phyloP scores from a whole-genome alignment of 768 basidiomycete genomes.

The Agrocybe chaxingu region DNA sequence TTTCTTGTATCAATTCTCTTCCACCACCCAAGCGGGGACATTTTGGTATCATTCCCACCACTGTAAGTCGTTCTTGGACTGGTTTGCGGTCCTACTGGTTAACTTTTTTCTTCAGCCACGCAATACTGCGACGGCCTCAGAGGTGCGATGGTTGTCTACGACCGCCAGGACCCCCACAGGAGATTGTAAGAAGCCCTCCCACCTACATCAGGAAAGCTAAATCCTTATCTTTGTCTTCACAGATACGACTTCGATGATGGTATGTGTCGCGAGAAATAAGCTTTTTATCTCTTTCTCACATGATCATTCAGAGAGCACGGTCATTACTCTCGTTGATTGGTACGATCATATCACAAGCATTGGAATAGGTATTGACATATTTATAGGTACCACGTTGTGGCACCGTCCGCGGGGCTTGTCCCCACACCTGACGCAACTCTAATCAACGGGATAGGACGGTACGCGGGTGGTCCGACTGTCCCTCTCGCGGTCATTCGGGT shows the following conservation, averaged over 20 bases:
- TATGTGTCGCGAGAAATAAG: slow-evolving; percentile 35
- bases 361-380: neutral
- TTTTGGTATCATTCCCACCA: slow-evolving; percentile 46
- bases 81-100: no score
- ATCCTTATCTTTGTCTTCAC: slow-evolving; percentile 15
- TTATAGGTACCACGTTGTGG: slow-evolving; percentile 22
- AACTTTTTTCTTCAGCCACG: slow-evolving; percentile 21
- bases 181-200: slow-evolving; percentile 40
- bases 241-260: slow-evolving; percentile 45
- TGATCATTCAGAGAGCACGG: slow-evolving; percentile 4
- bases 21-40: slow-evolving; percentile 35
- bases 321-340: slow-evolving; percentile 11
- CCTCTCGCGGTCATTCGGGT: slow-evolving; percentile 35
- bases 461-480: slow-evolving; percentile 26
- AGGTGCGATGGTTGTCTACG: slow-evolving; percentile 10
- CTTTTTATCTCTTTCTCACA: slow-evolving; percentile 25
- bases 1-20: slow-evolving; percentile 23
- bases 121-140: slow-evolving; percentile 19
- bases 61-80: slow-evolving; percentile 13
- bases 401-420: slow-evolving; percentile 19
- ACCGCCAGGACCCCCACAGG: slow-evolving; percentile 17
- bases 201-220: slow-evolving; percentile 23
- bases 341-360: neutral
- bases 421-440: slow-evolving; percentile 30
- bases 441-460: slow-evolving; percentile 46